Evolutionary conservation across 2,329 filamentous ascomycete species (phyloP).

Genomic region (Neodidymelliopsis sp.): DNA sequence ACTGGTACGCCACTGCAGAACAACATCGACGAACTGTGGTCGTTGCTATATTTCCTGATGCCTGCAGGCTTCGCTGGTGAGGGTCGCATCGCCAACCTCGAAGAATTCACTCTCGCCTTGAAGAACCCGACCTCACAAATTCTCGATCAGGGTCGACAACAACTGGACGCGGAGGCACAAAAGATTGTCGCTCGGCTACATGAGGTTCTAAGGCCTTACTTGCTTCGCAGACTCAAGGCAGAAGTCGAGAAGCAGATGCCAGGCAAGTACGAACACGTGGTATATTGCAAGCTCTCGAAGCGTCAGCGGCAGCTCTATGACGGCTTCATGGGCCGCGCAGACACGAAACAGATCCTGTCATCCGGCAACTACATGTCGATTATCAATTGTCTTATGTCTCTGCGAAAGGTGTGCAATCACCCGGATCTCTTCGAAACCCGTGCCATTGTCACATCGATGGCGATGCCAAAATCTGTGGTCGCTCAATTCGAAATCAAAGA

Average conservation of each 20-base stretch:
- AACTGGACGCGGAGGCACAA: constrained; percentile 92
- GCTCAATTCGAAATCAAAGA: constrained; percentile 79
- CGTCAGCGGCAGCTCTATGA: constrained; percentile 95
- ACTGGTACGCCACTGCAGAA: constrained; percentile 97
- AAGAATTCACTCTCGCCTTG: constrained; percentile 96
- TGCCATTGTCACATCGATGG: constrained; percentile 95
- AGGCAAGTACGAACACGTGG: constrained; percentile 95
- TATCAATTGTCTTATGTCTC: constrained; percentile 97
- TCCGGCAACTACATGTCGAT: constrained; percentile 97
- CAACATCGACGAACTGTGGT: constrained; percentile 96
- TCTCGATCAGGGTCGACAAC: constrained; percentile 89
- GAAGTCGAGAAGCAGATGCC: constrained; percentile 99
- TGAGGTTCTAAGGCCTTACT: constrained; percentile 89
- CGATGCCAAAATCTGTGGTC: constrained; percentile 81
- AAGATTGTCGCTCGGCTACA: constrained; percentile 93
- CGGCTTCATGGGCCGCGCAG: constrained; percentile 88
- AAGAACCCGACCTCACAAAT: constrained; percentile 96
- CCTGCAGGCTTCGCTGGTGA: constrained; percentile 84
- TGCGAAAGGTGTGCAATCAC: constrained; percentile 98
- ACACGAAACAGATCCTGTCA: constrained; percentile 86
- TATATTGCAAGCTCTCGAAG: constrained; percentile 94
- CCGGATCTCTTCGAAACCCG: constrained; percentile 96
- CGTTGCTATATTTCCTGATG: constrained; percentile 93
- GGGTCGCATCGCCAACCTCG: constrained; percentile 91
- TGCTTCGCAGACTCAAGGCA: constrained; percentile 88